A percentile compares a stretch with the other conserved stretches of the same genome.
Conservation (phyloP, 495 filamentous ascomycete genomes). For the Aspergillus haitiensis region DNA sequence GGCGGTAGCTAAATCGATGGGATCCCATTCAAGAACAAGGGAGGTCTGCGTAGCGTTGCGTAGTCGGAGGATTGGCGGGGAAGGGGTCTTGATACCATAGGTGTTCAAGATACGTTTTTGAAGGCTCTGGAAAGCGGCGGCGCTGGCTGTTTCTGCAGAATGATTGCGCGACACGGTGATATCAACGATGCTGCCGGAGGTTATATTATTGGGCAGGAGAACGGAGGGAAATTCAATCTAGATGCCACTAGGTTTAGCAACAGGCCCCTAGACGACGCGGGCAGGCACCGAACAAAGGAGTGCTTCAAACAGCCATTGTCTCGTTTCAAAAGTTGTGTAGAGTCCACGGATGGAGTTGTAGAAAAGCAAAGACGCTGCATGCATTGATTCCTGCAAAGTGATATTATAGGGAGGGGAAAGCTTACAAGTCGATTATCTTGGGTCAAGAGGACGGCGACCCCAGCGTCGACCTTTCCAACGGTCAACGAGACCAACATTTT, state of each 20-base stretch:
- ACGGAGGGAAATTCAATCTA: constrained; percentile 99
- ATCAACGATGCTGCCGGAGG: constrained; percentile 94
- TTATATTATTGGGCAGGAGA: constrained; percentile 89
- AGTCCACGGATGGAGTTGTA: not conserved
- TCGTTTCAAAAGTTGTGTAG: not conserved
- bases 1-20: constrained; percentile 88
- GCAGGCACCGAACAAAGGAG: constrained; percentile 3
- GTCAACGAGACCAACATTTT: constrained; percentile 94
- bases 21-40: constrained; percentile 97
- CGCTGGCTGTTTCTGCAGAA: constrained; percentile 68
- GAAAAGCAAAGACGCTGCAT: constrained; percentile 7
- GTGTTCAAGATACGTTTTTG: constrained; percentile 83
- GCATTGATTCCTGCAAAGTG: constrained; percentile 8
- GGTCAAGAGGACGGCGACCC: constrained; percentile 93
- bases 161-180: constrained; percentile 92
- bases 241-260: constrained; percentile 11
- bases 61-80: constrained; percentile 77
- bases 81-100: constrained; percentile 81
- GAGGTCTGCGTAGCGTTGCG: constrained; percentile 96
- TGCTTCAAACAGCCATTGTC: constrained; percentile 6
- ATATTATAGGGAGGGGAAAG: constrained; percentile 20
- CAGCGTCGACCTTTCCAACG: constrained; percentile 98
- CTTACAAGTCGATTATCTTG: constrained; percentile 94
- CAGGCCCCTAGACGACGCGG: constrained; percentile 1
- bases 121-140: constrained; percentile 72